Conservation (phyloP, 83 land plant genomes). For the Isoetes engelmannii region DNA sequence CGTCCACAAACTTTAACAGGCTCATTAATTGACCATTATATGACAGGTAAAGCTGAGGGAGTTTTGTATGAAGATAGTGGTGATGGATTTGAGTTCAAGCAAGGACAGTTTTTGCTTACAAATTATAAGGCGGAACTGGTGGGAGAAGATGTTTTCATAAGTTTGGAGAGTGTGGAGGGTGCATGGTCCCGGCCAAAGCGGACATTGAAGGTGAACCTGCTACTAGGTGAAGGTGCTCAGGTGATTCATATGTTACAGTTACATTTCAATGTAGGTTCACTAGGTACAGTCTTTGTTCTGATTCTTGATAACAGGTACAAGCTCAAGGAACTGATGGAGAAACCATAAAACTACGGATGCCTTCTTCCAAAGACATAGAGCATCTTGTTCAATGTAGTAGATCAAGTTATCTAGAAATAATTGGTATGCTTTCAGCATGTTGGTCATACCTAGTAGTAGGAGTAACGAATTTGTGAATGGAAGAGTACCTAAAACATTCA, state of each 20-base stretch:
- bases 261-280: conserved; percentile 2
- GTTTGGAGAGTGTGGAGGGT: conserved; percentile 51
- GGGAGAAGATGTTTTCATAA: conserved; percentile 43
- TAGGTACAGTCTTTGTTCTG: neutral
- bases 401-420: conserved; percentile 14
- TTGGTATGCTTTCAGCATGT: conserved; percentile 28
- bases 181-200: conserved; percentile 55
- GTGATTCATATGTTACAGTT: conserved; percentile 17
- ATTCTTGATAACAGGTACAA: conserved; percentile 38
- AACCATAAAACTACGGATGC: conserved; percentile 40
- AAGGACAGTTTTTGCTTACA: conserved; percentile 58
- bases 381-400: conserved; percentile 32
- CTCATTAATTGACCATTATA: conserved; percentile 1
- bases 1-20: neutral
- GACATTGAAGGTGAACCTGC: conserved; percentile 42
- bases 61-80: conserved; percentile 85
- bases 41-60: conserved; percentile 73
- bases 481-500: neutral
- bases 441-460: neutral
- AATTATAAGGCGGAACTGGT: conserved; percentile 57
- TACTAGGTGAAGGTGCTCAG: conserved; percentile 64
- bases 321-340: conserved; percentile 68
- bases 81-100: conserved; percentile 73
- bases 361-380: conserved; percentile 42
- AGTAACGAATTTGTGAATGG: neutral